These are phyloP conservation scores for Zasmidium cellare DNA, from an alignment of 2,329 filamentous ascomycete genomes.

Conservation along the genomic window DNA sequence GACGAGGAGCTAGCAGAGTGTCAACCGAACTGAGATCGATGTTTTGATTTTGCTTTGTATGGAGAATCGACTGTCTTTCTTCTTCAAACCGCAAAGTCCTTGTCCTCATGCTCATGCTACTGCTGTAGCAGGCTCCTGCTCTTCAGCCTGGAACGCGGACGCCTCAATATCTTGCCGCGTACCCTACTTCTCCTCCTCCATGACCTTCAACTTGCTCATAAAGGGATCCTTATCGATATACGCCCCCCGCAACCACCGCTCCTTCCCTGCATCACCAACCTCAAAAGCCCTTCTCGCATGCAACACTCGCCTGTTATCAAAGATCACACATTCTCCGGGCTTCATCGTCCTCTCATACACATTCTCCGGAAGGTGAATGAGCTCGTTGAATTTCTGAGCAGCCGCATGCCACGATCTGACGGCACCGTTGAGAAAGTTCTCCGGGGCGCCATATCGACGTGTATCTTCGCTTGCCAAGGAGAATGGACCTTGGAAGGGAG, in stretches of 20 bases:
- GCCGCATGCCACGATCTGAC: conserved; percentile 48
- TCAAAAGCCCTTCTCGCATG: conserved; percentile 82
- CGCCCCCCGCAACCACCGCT: conserved; percentile 80
- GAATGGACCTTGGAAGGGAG: conserved; percentile 39
- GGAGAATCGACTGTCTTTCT: too few species aligned
- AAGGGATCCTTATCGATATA: conserved; percentile 74
- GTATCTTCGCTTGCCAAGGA: conserved; percentile 6
- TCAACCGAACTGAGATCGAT: too few species aligned
- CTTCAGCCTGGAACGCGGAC: neutral
- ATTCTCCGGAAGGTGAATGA: conserved; percentile 59
- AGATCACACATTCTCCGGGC: conserved; percentile 87
- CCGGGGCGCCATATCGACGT: neutral
- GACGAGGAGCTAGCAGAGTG: neutral
- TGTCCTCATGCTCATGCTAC: too few species aligned
- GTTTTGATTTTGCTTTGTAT: too few species aligned
- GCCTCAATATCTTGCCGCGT: neutral
- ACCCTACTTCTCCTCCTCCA: too few species aligned
- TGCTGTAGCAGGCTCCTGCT: neutral
- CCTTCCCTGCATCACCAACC: conserved; percentile 56
- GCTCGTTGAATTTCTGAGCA: conserved; percentile 56
- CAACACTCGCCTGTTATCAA: conserved; percentile 82
- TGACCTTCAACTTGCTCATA: conserved; percentile 36
- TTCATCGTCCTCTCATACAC: conserved; percentile 71
- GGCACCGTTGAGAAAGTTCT: neutral
- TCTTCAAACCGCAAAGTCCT: too few species aligned